Percentiles rank a stretch among this genome's conserved stretches.
These are phyloP conservation scores for Cynanchum wilfordii DNA, from an alignment of 257 asterid species.

Conservation along the genomic window DNA sequence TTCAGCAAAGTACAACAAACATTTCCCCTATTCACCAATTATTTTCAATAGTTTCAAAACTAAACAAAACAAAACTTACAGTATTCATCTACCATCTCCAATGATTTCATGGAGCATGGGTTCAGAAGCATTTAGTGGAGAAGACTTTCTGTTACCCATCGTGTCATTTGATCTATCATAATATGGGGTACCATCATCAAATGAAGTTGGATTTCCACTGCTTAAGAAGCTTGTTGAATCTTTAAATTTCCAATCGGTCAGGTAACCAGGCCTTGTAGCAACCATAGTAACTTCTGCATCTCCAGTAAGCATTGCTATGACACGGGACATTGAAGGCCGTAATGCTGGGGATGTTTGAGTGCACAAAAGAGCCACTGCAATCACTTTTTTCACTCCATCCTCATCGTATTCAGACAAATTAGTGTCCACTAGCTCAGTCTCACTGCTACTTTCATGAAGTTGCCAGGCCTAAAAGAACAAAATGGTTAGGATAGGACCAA, in stretches of 20 bases:
- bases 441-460: conserved; percentile 16
- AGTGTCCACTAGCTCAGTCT: conserved; percentile 11
- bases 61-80: neutral
- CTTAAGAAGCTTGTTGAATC: conserved; percentile 16
- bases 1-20: neutral
- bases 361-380: conserved; percentile 21
- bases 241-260: conserved; percentile 19
- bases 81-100: conserved; percentile 17
- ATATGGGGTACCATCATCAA: neutral
- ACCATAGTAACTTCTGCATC: conserved; percentile 11
- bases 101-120: conserved; percentile 11
- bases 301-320: conserved; percentile 24
- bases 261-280: conserved; percentile 21
- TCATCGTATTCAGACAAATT: conserved; percentile 9
- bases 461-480: conserved; percentile 21
- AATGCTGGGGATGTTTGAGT: conserved; percentile 23
- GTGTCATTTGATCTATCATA: neutral
- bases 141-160: neutral
- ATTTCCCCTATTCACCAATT: too few relatives aligned
- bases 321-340: conserved; percentile 27
- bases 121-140: neutral
- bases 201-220: conserved; percentile 1
- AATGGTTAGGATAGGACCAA: neutral
- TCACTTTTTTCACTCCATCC: conserved; percentile 19
- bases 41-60: too few relatives aligned